phyloP scores from a whole-genome alignment of 192 early-diverging fungal species.

The Coemansia sp. region DNA sequence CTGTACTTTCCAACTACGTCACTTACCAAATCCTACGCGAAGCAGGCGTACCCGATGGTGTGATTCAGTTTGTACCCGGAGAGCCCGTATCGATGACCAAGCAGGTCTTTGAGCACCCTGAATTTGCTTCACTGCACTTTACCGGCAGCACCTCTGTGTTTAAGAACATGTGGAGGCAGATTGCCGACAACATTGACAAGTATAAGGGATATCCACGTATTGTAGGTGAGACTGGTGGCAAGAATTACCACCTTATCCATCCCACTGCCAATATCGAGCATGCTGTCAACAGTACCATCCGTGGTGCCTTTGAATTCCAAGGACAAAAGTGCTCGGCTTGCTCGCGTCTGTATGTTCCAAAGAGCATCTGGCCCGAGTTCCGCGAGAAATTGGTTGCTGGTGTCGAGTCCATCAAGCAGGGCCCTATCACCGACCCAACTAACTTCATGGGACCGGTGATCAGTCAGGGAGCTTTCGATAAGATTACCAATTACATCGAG shows the following conservation, averaged over 20 bases:
- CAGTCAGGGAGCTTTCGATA: constrained; percentile 89
- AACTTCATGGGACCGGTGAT: constrained; percentile 92
- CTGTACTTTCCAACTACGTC: constrained; percentile 88
- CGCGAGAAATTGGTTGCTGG: constrained; percentile 62
- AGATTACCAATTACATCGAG: constrained; percentile 89
- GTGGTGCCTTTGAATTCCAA: constrained; percentile 93
- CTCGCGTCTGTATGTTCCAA: constrained; percentile 88
- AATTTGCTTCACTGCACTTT: constrained; percentile 97
- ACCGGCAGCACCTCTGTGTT: constrained; percentile 94
- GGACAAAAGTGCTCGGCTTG: constrained; percentile 99
- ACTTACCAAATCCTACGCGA: constrained; percentile 88
- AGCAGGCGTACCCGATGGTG: constrained; percentile 94
- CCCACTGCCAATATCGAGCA: constrained; percentile 66
- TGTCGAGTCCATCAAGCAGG: constrained; percentile 77
- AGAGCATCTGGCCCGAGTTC: constrained; percentile 77
- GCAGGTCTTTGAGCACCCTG: constrained; percentile 77
- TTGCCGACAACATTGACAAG: constrained; percentile 85
- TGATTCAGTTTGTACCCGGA: constrained; percentile 96
- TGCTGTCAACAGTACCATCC: constrained; percentile 87
- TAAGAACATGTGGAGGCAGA: constrained; percentile 88
- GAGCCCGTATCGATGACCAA: constrained; percentile 79
- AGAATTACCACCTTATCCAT: constrained; percentile 98
- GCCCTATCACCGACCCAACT: constrained; percentile 78
- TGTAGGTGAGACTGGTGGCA: constrained; percentile 98
- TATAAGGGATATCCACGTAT: constrained; percentile 95